Evolutionary conservation across 345 rosid species (phyloP), one percentile per base, ranked within the genome.

Genomic region (Hibiscus syriacus): DNA sequence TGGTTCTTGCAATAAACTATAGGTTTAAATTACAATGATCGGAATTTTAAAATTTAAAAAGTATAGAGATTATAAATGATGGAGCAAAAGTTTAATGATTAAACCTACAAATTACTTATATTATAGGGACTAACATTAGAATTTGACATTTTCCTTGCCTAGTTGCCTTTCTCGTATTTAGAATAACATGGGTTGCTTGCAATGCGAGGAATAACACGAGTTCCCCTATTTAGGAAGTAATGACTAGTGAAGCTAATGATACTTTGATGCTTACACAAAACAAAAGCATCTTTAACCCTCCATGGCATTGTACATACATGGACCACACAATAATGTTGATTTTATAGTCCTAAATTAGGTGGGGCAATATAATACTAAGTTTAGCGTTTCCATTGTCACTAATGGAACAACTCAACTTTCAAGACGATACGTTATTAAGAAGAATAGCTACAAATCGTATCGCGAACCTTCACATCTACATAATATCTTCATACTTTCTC

Each of bases 221-320:
- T 30, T 53, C 16, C 43, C 43, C 55, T 3, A 1, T 27, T 49
- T 66, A 66, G 27, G 29, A 48, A 49, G 58, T 20, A 32, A 17
- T 32, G 57, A 50, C 55, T 65, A 27, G 5, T 49, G 55, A 26
- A 64, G 11, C 26, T 27, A 49, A 29, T 66, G 4, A 17, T 30
- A 17, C 39, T n/a, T 49, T 5, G 69, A 49, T 49, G 67, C 53
- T 66, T 66, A 29, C 29, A 66, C n/a, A 20, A 30, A 49, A 29
- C 57, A 48, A 50, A 66, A 66, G 29, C 41, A 19, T 9, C 58
- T 66, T 66, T 50, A 48, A 27, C 11, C 55, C 17, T 53, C 9
- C 6, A n/a, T 2, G 11, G 11, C 23, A 5, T 46, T 46, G 20
- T 5, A 11, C 48, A 17, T 27, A 52, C 43, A 17, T 49, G 56